These are phyloP conservation scores for Boletus sp. DNA, from an alignment of 1,284 basidiomycete genomes.

Conservation along the genomic window DNA sequence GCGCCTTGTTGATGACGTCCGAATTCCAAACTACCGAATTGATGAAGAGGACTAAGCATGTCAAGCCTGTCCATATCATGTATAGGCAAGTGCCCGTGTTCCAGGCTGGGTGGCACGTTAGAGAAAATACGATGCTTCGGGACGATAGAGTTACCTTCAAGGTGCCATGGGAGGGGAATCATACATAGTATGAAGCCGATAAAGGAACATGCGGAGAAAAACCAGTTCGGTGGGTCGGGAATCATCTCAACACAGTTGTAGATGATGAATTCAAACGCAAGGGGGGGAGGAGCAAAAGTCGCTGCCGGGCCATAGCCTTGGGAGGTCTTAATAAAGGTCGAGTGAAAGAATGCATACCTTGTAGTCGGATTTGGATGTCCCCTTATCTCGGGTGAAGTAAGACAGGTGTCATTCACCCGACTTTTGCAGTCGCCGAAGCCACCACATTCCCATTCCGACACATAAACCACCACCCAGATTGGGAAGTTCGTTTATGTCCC, in stretches of 20 bases:
- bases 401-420: slow-evolving; percentile 10
- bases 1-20: slow-evolving; percentile 42
- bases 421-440: slow-evolving; percentile 4
- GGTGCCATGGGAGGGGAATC: slow-evolving; percentile 46
- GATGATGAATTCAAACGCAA: slow-evolving; percentile 9
- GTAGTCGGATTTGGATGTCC: slow-evolving; percentile 36
- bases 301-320: neutral
- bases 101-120: slow-evolving; percentile 36
- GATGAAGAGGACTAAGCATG: slow-evolving; percentile 47
- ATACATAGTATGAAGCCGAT: slow-evolving; percentile 37
- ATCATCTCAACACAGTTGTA: slow-evolving; percentile 28
- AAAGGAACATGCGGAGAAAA: slow-evolving; percentile 38
- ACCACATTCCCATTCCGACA: slow-evolving; percentile 24
- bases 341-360: slow-evolving; percentile 12
- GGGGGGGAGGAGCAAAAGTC: slow-evolving; percentile 6
- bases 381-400: slow-evolving; percentile 33
- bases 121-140: neutral
- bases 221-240: slow-evolving; percentile 24
- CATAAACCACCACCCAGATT: slow-evolving; percentile 27
- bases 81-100: slow-evolving; percentile 59
- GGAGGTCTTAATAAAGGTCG: slow-evolving; percentile 25
- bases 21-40: slow-evolving; percentile 60
- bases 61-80: slow-evolving; percentile 56
- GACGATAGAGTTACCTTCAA: slow-evolving; percentile 34
- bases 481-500: slow-evolving; percentile 23